These are phyloP conservation scores for Neolentinus lepideus DNA, from an alignment of 1,284 basidiomycete genomes.

Conservation along the genomic window DNA sequence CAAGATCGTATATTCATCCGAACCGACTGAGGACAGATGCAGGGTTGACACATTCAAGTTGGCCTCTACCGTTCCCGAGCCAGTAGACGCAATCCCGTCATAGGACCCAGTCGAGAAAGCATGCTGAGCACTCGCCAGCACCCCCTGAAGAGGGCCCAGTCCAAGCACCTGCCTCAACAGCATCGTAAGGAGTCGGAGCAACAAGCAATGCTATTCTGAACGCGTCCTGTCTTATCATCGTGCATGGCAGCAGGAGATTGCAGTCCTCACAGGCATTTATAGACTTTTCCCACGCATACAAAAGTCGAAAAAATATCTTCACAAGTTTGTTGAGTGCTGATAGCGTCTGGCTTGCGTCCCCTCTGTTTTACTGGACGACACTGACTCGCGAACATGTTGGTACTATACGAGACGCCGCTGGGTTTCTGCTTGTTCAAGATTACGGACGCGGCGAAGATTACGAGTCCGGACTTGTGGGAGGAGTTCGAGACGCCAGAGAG, in stretches of 20 bases:
- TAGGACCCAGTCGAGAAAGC: neutral
- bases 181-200: neutral
- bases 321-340: too few species aligned
- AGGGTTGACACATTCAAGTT: neutral
- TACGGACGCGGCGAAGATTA: slow-evolving; percentile 84
- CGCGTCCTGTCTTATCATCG: neutral
- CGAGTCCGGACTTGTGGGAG: slow-evolving; percentile 82
- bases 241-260: too few species aligned
- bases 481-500: slow-evolving; percentile 90
- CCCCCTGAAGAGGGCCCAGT: neutral
- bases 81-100: neutral
- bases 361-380: slow-evolving; percentile 5
- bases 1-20: slow-evolving; percentile 33
- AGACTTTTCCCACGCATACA: neutral
- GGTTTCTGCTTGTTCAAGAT: slow-evolving; percentile 99
- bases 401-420: slow-evolving; percentile 80
- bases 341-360: slow-evolving; percentile 1
- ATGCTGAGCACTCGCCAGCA: neutral
- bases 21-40: slow-evolving; percentile 23
- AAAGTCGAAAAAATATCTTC: neutral
- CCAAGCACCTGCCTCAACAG: neutral
- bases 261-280: neutral
- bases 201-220: neutral
- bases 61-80: neutral
- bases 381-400: slow-evolving; percentile 54